Base-by-base conservation (phyloP, 306 rosid genomes). In the Erythrophleum fordii region DNA sequence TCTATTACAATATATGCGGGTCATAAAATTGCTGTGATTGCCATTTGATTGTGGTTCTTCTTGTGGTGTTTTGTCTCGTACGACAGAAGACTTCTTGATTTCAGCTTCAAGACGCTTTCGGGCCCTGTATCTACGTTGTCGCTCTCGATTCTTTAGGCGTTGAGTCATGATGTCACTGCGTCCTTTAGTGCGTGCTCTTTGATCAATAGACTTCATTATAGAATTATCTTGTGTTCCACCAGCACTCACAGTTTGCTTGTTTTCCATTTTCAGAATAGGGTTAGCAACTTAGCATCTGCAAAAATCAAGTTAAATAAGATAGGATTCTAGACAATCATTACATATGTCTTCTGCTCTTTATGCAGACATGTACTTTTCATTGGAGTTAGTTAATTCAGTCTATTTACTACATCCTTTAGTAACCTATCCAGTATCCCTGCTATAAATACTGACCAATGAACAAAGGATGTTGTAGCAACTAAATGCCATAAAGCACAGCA, bases 101-200 rank as follows among this genome's bases (percentile, higher is more conserved):
- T 92, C 94, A 56, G 90, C 87, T 86, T 92, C 97, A 67, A 89
- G 91, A 69, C 97, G 98, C 84, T 92, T 93, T 3, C 98, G 90
- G 10, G 97, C 99, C 82, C 99, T 90, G 45, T 93, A 95, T 80
- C 98, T 89, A 18, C 97, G 94, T 61, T 93, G 98, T 69, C 98
- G 83, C 85, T 93, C 99, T 81, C 97, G 87, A 80, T 93, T 95
- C 89, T 95, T 95, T 85, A 88, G 58, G 52, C 98, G 94, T 69
- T 90, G 91, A 67, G 88, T 82, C 85, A 80, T 20, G 52, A 89
- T 69, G 82, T 95, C 98, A 82, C 71, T 82, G 46, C 80, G 85
- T 73, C 84, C 89, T 69, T 72, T 86, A 51, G 87, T 59, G 48
- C 69, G 83, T 8, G 29, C 81, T 82, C 88, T 85, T 84, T 90